Evolutionary conservation across 2,329 filamentous ascomycete genomes (phyloP).

Genomic region (Apiospora arundinis): DNA sequence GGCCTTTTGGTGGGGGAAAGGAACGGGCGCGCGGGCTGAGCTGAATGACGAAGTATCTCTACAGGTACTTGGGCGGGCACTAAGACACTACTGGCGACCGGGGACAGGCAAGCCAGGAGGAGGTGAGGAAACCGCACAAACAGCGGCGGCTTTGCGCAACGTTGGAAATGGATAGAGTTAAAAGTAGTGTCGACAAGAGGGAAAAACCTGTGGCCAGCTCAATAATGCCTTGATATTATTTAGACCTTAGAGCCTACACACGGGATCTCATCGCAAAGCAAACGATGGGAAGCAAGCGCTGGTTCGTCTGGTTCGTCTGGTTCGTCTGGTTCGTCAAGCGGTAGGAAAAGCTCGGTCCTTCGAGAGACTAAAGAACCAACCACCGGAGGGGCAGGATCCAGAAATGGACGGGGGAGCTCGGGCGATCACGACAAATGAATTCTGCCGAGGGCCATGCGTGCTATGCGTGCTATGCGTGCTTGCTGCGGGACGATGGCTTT

Average conservation of each 20-base stretch:
- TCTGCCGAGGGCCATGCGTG: constrained; percentile 16
- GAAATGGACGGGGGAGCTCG: constrained; percentile 19
- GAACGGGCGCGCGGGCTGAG: constrained; percentile 19
- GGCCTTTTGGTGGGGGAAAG: constrained; percentile 18
- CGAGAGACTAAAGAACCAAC: constrained; percentile 20
- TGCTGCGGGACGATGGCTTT: constrained; percentile 1
- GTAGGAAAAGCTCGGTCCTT: constrained; percentile 18
- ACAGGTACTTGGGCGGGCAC: constrained; percentile 9
- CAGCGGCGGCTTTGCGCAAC: constrained; percentile 5
- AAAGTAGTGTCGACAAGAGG: constrained; percentile 7
- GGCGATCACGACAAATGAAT: constrained; percentile 19
- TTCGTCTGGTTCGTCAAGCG: constrained; percentile 16
- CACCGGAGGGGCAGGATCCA: constrained; percentile 21
- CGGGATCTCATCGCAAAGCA: constrained; percentile 14
- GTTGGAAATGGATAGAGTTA: constrained; percentile 19
- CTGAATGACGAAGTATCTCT: constrained; percentile 21
- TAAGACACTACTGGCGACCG: constrained; percentile 17
- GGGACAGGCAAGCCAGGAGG: not conserved
- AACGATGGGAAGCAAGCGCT: constrained; percentile 16
- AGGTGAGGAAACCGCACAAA: not conserved
- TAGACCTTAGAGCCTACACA: constrained; percentile 20
- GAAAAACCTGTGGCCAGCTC: constrained; percentile 7
- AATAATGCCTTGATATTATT: constrained; percentile 22
- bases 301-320: too few relatives aligned
- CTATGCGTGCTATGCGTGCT: not conserved